Base-by-base conservation (phyloP, 1,284 basidiomycete species). In the Tilletia walkeri region DNA sequence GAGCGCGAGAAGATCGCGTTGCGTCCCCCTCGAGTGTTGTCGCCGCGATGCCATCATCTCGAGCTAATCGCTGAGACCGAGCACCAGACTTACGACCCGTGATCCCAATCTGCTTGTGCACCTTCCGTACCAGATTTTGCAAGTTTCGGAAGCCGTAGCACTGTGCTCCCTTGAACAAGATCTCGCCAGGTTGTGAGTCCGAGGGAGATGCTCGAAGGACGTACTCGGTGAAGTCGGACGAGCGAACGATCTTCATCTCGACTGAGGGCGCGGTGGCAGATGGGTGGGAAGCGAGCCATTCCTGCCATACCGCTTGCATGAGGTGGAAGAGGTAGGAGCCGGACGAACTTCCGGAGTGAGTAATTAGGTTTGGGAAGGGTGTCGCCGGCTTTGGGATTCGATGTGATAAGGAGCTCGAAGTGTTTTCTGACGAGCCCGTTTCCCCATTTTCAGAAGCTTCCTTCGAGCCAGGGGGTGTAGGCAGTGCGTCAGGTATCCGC, bases 131-230 rank as follows among this genome's bases (percentile, higher is more conserved):
- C 65, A 99, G 88, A 82, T 98, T 99, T 85, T 99, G 95, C 68
- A 99, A 86, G 84, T 99, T 99, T 68, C 94, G 88, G 86, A 99
- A 99, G 2, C 96, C 96, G 81, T 98, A 99, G 84, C 94, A 97
- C 75, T 91, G 93, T 2, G 95, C 93, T 2, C 93, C 95, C 76
- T 90, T 90, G 87, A 98, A 97, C 30, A 99, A 86, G 38, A 91
- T 86, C 16, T 47, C 66, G 12, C 38, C 68, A 5, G 14, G 7
- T 20, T 61, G 4, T 45, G 16, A n/a, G 16, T 53, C 50, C 24
- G 2, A 34, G 7, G 48, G 14, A 2, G 12, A n/a, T 10, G 75
- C 72, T 3, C 74, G 75, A 4, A 83, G 74, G 5, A 87, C 85
- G 85, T 88, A 89, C 78, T 91, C 90, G 69, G 89, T 87, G 80